Evolutionary conservation across 257 asterid genomes (phyloP).

Genomic region (Fraxinus pennsylvanica): DNA sequence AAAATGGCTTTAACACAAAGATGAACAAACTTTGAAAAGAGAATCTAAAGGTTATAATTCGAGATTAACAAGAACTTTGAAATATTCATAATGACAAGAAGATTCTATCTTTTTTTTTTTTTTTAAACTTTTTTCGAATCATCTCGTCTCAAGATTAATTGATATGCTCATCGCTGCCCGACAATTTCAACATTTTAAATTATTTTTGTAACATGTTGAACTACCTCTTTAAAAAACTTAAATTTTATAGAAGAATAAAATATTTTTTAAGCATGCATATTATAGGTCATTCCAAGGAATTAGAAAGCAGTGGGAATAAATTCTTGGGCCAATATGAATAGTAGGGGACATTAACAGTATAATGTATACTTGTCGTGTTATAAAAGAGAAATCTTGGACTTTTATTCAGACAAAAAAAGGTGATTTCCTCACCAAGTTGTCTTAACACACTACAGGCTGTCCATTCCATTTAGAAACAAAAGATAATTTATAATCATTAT

Average conservation of each 20-base stretch:
- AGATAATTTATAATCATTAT: not conserved
- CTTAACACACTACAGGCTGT: not conserved
- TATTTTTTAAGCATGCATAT: too few species aligned
- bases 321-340: conserved; percentile 14
- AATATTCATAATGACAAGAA: conserved; percentile 19
- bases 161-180: too few species aligned
- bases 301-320: conserved; percentile 23
- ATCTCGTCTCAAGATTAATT: too few species aligned
- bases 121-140: too few species aligned
- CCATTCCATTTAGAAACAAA: not conserved
- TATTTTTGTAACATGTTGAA: too few species aligned
- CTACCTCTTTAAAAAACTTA: too few species aligned
- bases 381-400: conserved; percentile 1
- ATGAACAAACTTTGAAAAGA: not conserved
- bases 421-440: not conserved
- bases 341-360: not conserved
- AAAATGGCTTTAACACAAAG: conserved; percentile 16
- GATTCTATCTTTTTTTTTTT: not conserved
- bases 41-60: conserved; percentile 25
- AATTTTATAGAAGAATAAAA: too few species aligned
- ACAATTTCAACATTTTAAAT: too few species aligned
- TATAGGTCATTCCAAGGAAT: conserved; percentile 20
- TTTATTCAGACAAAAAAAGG: conserved; percentile 1
- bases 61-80: conserved; percentile 22
- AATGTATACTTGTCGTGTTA: not conserved